phyloP scores from a whole-genome alignment of 2,329 filamentous ascomycete genomes.

The Xylariaceae sp. region DNA sequence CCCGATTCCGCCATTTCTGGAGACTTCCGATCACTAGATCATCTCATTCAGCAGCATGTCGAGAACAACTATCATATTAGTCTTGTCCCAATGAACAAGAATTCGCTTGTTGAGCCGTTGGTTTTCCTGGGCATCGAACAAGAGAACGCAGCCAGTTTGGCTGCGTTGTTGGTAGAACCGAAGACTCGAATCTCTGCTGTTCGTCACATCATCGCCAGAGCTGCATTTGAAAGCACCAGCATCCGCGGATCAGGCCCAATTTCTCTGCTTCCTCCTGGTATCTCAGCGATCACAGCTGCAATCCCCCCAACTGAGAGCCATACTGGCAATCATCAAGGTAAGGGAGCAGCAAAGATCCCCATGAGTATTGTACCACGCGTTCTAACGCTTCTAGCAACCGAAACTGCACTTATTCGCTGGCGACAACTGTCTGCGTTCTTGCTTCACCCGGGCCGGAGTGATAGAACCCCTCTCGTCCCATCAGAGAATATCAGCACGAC shows the following conservation, averaged over 20 bases:
- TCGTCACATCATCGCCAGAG: slow-evolving; percentile 36
- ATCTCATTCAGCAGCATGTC: slow-evolving; percentile 38
- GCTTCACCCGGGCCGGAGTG: slow-evolving; percentile 36
- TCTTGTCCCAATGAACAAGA: slow-evolving; percentile 17
- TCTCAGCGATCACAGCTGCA: slow-evolving; percentile 30
- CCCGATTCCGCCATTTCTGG: slow-evolving; percentile 34
- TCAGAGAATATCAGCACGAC: slow-evolving; percentile 27
- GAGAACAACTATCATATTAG: slow-evolving; percentile 36
- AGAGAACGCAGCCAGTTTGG: slow-evolving; percentile 16
- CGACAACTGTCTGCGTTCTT: slow-evolving; percentile 41
- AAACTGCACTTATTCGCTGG: slow-evolving; percentile 39
- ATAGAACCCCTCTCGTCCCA: slow-evolving; percentile 33
- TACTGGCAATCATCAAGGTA: slow-evolving; percentile 29
- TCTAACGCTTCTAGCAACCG: slow-evolving; percentile 18
- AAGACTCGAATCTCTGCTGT: slow-evolving; percentile 32
- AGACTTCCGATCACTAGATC: slow-evolving; percentile 32
- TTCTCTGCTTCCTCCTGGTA: slow-evolving; percentile 36
- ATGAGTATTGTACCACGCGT: not conserved
- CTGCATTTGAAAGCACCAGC: slow-evolving; percentile 33
- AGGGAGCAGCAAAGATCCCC: slow-evolving; percentile 11
- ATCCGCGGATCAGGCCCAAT: slow-evolving; percentile 26
- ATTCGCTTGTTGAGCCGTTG: slow-evolving; percentile 24
- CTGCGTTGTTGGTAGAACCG: slow-evolving; percentile 31
- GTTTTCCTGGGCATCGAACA: slow-evolving; percentile 25
- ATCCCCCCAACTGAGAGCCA: slow-evolving; percentile 27